Evolutionary conservation across 495 filamentous ascomycete genomes (phyloP).

Genomic region (Talaromyces ruber): DNA sequence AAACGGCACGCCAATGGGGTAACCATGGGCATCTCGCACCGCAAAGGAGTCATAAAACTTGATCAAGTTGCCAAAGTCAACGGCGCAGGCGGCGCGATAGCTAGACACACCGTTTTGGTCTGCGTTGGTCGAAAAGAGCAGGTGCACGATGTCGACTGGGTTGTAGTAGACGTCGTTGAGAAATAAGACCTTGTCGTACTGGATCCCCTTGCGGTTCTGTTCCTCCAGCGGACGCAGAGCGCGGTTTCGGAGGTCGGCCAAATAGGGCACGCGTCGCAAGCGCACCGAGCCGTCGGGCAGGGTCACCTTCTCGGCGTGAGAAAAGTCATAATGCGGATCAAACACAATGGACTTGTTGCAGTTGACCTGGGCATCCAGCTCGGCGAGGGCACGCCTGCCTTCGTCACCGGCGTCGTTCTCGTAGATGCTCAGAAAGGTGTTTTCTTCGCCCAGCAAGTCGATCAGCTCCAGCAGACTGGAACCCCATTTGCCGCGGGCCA

Average conservation of each 20-base stretch:
- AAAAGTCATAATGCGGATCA: constrained; percentile 43
- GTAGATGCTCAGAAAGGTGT: constrained; percentile 49
- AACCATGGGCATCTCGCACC: constrained; percentile 65
- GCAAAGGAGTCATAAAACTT: constrained; percentile 82
- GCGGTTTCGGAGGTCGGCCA: constrained; percentile 71
- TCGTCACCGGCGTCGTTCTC: constrained; percentile 60
- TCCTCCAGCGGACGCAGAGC: constrained; percentile 57
- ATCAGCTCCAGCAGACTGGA: constrained; percentile 52
- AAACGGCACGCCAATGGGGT: constrained; percentile 59
- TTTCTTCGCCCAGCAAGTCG: constrained; percentile 45
- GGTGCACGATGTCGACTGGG: constrained; percentile 58
- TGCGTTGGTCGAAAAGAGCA: constrained; percentile 70
- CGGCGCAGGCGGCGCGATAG: constrained; percentile 72
- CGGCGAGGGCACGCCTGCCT: constrained; percentile 32
- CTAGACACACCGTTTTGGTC: constrained; percentile 43
- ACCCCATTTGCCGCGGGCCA: constrained; percentile 62
- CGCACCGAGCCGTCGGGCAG: constrained; percentile 53
- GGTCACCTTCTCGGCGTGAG: constrained; percentile 44
- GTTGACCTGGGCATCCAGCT: constrained; percentile 30
- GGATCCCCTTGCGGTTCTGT: constrained; percentile 12
- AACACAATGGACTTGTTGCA: constrained; percentile 48
- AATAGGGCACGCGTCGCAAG: constrained; percentile 63
- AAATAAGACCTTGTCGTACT: constrained; percentile 64
- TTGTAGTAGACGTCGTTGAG: constrained; percentile 71
- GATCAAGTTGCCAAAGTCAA: constrained; percentile 68